Evolutionary conservation across 495 filamentous ascomycete genomes (phyloP).

Genomic region (Podospora anserina): DNA sequence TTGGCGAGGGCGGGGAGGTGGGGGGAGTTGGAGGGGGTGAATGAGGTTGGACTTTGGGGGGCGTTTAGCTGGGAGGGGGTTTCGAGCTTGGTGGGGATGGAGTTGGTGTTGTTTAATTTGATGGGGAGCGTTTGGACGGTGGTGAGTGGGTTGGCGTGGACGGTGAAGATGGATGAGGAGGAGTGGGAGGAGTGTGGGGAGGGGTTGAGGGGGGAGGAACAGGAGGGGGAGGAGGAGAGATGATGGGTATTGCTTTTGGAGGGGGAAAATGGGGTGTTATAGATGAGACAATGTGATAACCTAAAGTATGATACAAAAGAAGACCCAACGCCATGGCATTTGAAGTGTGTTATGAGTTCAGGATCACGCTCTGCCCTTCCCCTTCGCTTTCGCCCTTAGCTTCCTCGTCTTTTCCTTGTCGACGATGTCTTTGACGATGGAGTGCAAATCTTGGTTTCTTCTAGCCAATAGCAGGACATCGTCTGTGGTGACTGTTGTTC

Average conservation of each 20-base stretch:
- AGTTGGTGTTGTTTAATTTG: slow-evolving; percentile 32
- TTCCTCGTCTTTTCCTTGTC: slow-evolving; percentile 54
- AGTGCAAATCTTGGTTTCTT: slow-evolving; percentile 77
- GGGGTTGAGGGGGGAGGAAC: neutral
- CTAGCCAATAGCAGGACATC: slow-evolving; percentile 86
- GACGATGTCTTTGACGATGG: slow-evolving; percentile 64
- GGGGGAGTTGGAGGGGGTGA: slow-evolving; percentile 10
- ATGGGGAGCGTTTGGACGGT: slow-evolving; percentile 35
- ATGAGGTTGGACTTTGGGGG: slow-evolving; percentile 19
- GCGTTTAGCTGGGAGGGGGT: slow-evolving; percentile 20
- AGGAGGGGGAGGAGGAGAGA: neutral
- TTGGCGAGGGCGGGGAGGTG: slow-evolving; percentile 11
- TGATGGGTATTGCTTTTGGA: neutral
- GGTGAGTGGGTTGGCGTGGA: slow-evolving; percentile 29
- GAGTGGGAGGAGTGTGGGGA: slow-evolving; percentile 35
- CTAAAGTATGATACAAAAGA: neutral
- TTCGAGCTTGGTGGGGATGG: slow-evolving; percentile 37
- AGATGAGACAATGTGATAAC: neutral
- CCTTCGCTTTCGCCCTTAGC: slow-evolving; percentile 32
- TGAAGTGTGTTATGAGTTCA: neutral
- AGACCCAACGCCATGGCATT: neutral
- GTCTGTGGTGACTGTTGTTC: slow-evolving; percentile 72
- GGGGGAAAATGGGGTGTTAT: neutral
- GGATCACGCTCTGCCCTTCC: neutral
- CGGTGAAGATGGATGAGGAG: slow-evolving; percentile 33